Conservation (phyloP, 148 eudicot species). For the Vaccinium vitisidaea region DNA sequence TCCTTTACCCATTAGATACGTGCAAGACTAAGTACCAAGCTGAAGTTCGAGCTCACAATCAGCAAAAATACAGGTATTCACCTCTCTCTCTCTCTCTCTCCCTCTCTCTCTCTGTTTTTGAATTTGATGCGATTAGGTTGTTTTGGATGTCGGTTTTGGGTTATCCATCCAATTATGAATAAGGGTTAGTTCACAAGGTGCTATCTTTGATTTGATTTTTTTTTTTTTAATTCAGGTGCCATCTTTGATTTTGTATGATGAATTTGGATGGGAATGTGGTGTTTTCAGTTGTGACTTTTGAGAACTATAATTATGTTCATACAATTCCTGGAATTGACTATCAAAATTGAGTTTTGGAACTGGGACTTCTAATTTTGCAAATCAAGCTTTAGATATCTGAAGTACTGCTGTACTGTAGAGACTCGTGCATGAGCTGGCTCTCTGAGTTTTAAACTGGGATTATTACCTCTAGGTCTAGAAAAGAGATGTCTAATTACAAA, state of each 20-base stretch:
- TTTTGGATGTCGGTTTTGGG: constrained; percentile 2
- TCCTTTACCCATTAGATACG: constrained; percentile 85
- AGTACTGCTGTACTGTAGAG: no score
- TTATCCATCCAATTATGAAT: not conserved
- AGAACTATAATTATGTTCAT: not conserved
- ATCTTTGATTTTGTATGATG: not conserved
- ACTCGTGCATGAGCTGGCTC: no score
- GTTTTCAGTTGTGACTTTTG: not conserved
- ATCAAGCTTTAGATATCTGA: not conserved
- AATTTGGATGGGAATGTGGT: not conserved
- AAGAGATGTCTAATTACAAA: no score
- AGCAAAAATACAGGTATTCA: constrained; percentile 62
- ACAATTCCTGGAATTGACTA: not conserved
- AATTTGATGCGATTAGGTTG: not conserved
- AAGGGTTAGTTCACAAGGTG: not conserved
- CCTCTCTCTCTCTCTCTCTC: not conserved
- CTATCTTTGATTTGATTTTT: no score
- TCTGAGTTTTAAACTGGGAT: not conserved
- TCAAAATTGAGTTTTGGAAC: not conserved
- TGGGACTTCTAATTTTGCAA: not conserved
- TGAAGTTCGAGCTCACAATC: constrained; percentile 59
- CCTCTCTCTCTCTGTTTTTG: not conserved
- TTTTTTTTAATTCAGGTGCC: no score
- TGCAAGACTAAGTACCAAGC: constrained; percentile 96
- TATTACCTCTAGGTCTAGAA: no score